Percentiles rank a stretch among this genome's conserved stretches.
Conservation (phyloP, 352 stramenopile species). For the Pythium dissotocum region DNA sequence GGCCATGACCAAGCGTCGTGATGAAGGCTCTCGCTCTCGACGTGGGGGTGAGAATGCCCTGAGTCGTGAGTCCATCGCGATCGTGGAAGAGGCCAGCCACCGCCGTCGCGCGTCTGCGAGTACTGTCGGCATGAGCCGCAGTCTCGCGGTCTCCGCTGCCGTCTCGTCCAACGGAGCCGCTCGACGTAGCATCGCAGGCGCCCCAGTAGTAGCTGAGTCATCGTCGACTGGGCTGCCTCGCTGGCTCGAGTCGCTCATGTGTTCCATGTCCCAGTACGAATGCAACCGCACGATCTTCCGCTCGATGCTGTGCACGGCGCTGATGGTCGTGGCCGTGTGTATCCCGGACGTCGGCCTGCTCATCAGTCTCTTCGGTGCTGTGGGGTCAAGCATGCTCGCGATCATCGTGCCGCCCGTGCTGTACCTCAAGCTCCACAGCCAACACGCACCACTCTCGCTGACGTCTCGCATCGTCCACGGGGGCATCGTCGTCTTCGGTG, state of each 20-base stretch:
- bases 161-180: neutral
- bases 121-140: constrained; percentile 22
- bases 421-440: constrained; percentile 48
- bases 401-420: constrained; percentile 75
- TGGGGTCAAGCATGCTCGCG: constrained; percentile 79
- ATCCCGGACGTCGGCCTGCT: constrained; percentile 69
- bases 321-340: constrained; percentile 78
- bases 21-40: constrained; percentile 28
- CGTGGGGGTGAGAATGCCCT: neutral
- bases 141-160: constrained; percentile 16
- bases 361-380: constrained; percentile 79
- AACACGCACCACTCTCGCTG: constrained; percentile 35
- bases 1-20: constrained; percentile 45
- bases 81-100: constrained; percentile 30
- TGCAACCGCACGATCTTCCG: constrained; percentile 79
- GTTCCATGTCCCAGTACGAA: constrained; percentile 66
- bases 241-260: constrained; percentile 47
- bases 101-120: constrained; percentile 38
- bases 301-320: constrained; percentile 75
- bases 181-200: constrained; percentile 3
- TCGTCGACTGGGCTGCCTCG: constrained; percentile 15
- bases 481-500: constrained; percentile 50
- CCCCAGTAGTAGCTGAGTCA: neutral
- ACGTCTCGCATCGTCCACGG: constrained; percentile 46
- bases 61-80: constrained; percentile 27